Conservation (phyloP, 2,329 filamentous ascomycete genomes). For the Penicillium polonicum region DNA sequence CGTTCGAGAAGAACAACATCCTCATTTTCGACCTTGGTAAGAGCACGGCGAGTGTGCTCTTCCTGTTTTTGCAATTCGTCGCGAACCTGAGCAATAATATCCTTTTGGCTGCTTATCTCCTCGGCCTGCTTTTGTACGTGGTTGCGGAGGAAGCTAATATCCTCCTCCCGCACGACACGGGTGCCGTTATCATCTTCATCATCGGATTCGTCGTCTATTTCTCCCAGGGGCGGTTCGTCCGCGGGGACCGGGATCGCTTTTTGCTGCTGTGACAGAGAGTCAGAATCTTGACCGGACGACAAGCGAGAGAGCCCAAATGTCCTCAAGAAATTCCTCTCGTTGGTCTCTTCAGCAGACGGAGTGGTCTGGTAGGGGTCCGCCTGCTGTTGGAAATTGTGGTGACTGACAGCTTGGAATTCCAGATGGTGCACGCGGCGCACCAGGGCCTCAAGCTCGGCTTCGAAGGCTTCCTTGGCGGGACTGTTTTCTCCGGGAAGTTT, state of each 20-base stretch:
- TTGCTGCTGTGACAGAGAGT: conserved; percentile 40
- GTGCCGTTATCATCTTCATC: conserved; percentile 52
- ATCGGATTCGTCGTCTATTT: conserved; percentile 36
- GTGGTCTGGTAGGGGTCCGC: conserved; percentile 62
- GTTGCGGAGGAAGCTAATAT: conserved; percentile 80
- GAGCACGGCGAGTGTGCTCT: conserved; percentile 75
- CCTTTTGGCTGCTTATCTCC: conserved; percentile 81
- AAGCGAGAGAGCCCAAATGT: conserved; percentile 36
- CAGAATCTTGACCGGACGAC: conserved; percentile 35
- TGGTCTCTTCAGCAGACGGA: conserved; percentile 62
- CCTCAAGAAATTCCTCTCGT: conserved; percentile 43
- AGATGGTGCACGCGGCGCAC: conserved; percentile 75
- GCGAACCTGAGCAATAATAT: conserved; percentile 81
- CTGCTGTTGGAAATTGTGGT: conserved; percentile 38
- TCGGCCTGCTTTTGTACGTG: conserved; percentile 93
- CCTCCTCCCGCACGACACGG: conserved; percentile 67
- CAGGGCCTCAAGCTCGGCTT: conserved; percentile 78
- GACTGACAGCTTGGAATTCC: conserved; percentile 68
- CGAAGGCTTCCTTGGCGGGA: conserved; percentile 72
- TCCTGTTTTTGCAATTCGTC: conserved; percentile 84
- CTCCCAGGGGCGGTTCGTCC: conserved; percentile 30
- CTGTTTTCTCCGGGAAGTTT: conserved; percentile 75
- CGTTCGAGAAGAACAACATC: conserved; percentile 87
- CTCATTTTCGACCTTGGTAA: conserved; percentile 78
- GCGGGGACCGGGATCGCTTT: conserved; percentile 38